These are phyloP conservation scores for Gaultheria prostrata DNA, from an alignment of 148 eudicot species.

Conservation along the genomic window DNA sequence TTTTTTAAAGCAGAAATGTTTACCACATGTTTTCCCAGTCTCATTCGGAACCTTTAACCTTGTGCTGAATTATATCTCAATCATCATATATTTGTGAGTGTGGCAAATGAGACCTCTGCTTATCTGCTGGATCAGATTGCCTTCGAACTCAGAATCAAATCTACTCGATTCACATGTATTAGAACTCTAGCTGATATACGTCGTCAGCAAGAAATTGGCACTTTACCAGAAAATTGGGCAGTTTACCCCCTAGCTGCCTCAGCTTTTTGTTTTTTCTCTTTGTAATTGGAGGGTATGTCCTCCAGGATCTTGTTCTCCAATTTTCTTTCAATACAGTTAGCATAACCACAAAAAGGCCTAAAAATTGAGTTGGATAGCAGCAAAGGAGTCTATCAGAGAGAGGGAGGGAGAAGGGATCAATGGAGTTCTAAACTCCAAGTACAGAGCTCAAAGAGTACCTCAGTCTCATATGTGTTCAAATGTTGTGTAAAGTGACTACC, in stretches of 20 bases:
- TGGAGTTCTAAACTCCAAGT: neutral
- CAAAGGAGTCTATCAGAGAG: neutral
- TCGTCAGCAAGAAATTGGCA: neutral
- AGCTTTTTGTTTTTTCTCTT: neutral
- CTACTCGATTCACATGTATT: neutral
- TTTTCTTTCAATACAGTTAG: neutral
- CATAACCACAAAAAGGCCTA: neutral
- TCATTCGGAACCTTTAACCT: no score
- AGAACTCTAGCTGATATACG: neutral
- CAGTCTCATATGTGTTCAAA: neutral
- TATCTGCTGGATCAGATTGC: neutral
- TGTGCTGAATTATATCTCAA: no score
- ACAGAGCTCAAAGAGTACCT: neutral
- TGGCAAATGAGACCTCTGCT: neutral
- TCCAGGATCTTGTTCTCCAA: neutral
- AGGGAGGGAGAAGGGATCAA: neutral
- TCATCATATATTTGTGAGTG: no score
- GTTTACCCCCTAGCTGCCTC: neutral
- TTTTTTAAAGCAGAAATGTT: neutral
- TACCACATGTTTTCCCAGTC: no score
- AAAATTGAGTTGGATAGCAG: neutral
- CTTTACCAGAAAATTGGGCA: neutral
- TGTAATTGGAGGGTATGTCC: neutral
- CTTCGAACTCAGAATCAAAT: neutral
- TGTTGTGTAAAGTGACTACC: neutral